phyloP scores from a whole-genome alignment of 371 early-diverging fungal genomes.

The Coemansia sp. region DNA sequence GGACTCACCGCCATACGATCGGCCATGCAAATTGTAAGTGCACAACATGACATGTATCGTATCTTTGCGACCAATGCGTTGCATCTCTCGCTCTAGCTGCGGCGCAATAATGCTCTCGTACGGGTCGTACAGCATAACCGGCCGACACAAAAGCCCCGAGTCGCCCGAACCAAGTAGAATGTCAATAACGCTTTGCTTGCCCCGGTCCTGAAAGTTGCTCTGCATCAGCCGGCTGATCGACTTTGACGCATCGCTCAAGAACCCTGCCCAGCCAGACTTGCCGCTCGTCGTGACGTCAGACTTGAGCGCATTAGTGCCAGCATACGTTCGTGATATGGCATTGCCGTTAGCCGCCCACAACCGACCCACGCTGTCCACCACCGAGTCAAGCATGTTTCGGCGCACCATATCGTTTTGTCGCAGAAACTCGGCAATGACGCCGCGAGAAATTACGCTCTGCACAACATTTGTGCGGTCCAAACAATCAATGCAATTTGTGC shows the following conservation, averaged over 20 bases:
- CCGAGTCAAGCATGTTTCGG: slow-evolving; percentile 35
- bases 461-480: slow-evolving; percentile 85
- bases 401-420: slow-evolving; percentile 15
- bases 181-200: slow-evolving; percentile 89
- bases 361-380: slow-evolving; percentile 23
- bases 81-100: slow-evolving; percentile 51
- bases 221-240: slow-evolving; percentile 90
- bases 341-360: slow-evolving; percentile 78
- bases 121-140: slow-evolving; percentile 50
- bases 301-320: slow-evolving; percentile 98
- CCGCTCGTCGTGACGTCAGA: slow-evolving; percentile 89
- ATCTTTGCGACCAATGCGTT: slow-evolving; percentile 29
- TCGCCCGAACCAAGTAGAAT: slow-evolving; percentile 67
- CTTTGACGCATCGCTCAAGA: slow-evolving; percentile 89
- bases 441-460: slow-evolving; percentile 62
- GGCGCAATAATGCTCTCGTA: slow-evolving; percentile 31
- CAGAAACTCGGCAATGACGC: slow-evolving; percentile 52
- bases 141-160: slow-evolving; percentile 49
- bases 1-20: slow-evolving; percentile 53
- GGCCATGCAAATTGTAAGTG: slow-evolving; percentile 93
- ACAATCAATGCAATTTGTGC: slow-evolving; percentile 98
- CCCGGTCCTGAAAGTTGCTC: slow-evolving; percentile 90
- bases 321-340: slow-evolving; percentile 88
- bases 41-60: slow-evolving; percentile 49
- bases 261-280: slow-evolving; percentile 65